Evolutionary conservation across 202 grass and related monocot species (phyloP).

Genomic region (Musa balbisiana): DNA sequence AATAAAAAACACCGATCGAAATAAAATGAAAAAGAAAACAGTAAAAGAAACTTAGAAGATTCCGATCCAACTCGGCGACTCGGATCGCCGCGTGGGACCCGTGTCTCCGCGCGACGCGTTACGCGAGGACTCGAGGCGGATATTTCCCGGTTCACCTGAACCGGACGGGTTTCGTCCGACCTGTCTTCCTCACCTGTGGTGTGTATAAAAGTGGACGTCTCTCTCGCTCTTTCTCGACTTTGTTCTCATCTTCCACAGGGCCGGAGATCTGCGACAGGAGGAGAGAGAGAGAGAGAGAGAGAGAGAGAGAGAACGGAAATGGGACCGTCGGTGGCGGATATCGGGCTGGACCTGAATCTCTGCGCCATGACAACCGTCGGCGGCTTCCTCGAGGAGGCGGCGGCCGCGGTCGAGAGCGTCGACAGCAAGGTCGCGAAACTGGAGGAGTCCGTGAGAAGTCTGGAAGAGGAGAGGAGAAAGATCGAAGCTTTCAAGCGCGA

Average conservation of each 20-base stretch:
- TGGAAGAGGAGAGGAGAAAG: slow-evolving; percentile 80
- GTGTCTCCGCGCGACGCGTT: not conserved
- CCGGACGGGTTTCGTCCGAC: not conserved
- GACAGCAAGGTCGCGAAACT: slow-evolving; percentile 36
- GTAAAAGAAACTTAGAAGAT: not conserved
- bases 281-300: not conserved
- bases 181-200: not conserved
- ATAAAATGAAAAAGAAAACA: not conserved
- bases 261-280: not conserved
- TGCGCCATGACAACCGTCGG: slow-evolving; percentile 35
- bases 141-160: not conserved
- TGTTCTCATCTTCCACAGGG: not conserved
- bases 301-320: not conserved
- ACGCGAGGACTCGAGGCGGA: not conserved
- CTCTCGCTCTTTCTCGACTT: not conserved
- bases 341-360: slow-evolving; percentile 38
- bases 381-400: slow-evolving; percentile 35
- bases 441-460: slow-evolving; percentile 55
- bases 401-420: not conserved
- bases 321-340: slow-evolving; percentile 1
- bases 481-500: slow-evolving; percentile 86
- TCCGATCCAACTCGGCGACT: slow-evolving; percentile 3
- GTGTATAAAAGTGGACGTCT: slow-evolving; percentile 7
- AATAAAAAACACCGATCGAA: not conserved
- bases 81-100: not conserved